A percentile compares a stretch with the other conserved stretches of the same genome.
phyloP scores from a whole-genome alignment of 2,329 filamentous ascomycete genomes.

The Pseudocercospora macadamiae region DNA sequence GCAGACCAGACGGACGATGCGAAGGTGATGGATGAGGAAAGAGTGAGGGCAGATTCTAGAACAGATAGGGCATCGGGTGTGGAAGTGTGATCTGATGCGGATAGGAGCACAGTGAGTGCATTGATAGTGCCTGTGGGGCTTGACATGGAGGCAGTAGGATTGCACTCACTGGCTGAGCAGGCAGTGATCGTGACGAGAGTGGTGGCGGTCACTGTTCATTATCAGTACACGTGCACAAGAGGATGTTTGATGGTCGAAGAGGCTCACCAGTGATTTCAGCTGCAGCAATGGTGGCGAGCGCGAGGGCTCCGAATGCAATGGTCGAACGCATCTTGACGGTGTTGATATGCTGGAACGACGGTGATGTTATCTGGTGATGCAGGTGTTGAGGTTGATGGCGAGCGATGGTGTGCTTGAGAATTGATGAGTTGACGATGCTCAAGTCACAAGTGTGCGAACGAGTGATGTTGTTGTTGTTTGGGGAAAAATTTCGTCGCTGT shows the following conservation, averaged over 20 bases:
- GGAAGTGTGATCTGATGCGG: slow-evolving; percentile 16
- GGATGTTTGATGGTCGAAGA: neutral
- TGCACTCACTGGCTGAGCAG: slow-evolving; percentile 30
- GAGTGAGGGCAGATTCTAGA: slow-evolving; percentile 22
- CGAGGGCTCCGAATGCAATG: slow-evolving; percentile 30
- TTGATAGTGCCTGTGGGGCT: slow-evolving; percentile 17
- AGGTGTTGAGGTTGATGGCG: neutral
- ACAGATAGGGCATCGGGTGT: slow-evolving; percentile 26
- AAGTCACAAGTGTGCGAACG: neutral
- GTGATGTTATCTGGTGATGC: slow-evolving; percentile 16
- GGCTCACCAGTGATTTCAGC: slow-evolving; percentile 34
- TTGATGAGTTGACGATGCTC: slow-evolving; percentile 3
- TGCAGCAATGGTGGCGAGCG: slow-evolving; percentile 28
- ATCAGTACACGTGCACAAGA: slow-evolving; percentile 10
- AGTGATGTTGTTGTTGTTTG: neutral
- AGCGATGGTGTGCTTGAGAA: neutral
- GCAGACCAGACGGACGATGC: slow-evolving; percentile 13
- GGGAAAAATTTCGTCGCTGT: slow-evolving; percentile 6
- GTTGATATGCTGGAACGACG: slow-evolving; percentile 14
- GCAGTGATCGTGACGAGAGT: slow-evolving; percentile 13
- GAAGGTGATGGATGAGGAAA: slow-evolving; percentile 11
- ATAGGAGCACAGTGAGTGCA: slow-evolving; percentile 27
- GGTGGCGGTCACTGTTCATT: slow-evolving; percentile 23
- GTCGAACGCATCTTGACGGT: slow-evolving; percentile 32
- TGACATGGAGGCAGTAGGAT: slow-evolving; percentile 10